Evolutionary conservation across 805 yeast genomes (phyloP), one percentile per base, ranked within the genome.

Genomic region (Saccharomycopsis guyanensis): DNA sequence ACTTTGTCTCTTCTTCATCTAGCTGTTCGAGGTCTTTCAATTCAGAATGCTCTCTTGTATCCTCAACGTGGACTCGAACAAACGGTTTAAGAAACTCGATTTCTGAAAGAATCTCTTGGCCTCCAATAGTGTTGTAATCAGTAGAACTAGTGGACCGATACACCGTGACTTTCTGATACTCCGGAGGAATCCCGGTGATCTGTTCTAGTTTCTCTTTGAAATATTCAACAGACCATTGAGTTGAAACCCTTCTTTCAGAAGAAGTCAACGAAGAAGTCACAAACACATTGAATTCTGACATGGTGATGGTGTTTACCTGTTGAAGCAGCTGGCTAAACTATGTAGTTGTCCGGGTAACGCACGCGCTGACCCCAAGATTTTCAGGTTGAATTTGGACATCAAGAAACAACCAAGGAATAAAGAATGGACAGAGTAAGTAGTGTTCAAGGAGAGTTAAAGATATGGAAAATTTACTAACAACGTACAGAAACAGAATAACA

Each of bases 171-270:
- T 63, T 64, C 57, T 82, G 95, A 49, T 60, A 65, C 12, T 57
- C 51, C 2, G 86, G 81, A 3, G 80, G 76, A 23, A 86, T 74
- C 2, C 96, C 96, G 0, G 95, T 84, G 50, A 85, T 75, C 31
- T 68, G 70, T 55, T 84, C 93, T 8, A 86, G 60, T 47, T 75
- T 70, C 34, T 61, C 53, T 52, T 76, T 73, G 42, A 86, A 69
- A 51, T 75, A 64, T 4, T 60, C 61, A 13, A 84, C 45, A 0
- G 75, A 60, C 89, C 91, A 84, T 33, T 67, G 70, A 0, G 77
- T 73, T 0, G 82, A 74, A 24, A 86, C 63, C 36, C 84, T 64
- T 45, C 89, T 64, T 57, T 83, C 89, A 2, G 93, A 78, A 6
- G 83, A 74, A 1, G 85, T 82, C 55, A 80, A 64, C 20, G 69